Percentiles rank a stretch among this genome's conserved stretches.
Evolutionary conservation across 169 alveolate genomes (phyloP).

Genomic region (Plasmodium vinckei): DNA sequence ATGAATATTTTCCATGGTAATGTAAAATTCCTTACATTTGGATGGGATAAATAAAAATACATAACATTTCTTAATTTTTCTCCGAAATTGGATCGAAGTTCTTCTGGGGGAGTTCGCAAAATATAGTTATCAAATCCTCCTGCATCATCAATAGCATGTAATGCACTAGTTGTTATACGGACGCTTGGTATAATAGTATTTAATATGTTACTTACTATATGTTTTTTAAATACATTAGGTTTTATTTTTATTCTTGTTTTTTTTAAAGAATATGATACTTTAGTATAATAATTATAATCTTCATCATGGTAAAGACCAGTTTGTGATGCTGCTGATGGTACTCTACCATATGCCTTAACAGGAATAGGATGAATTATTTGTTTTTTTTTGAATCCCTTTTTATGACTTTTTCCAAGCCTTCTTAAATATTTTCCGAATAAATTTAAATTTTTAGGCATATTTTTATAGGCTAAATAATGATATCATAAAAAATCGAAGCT

Average conservation of each 20-base stretch:
- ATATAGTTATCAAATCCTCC: conserved; percentile 92
- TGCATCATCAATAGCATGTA: conserved; percentile 90
- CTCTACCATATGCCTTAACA: conserved; percentile 91
- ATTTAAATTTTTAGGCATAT: conserved; percentile 83
- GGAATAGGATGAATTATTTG: conserved; percentile 90
- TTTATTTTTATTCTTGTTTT: conserved; percentile 85
- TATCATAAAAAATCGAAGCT: conserved; percentile 12
- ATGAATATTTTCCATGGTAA: conserved; percentile 86
- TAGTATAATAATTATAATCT: conserved; percentile 88
- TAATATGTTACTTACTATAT: conserved; percentile 81
- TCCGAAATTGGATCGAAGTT: conserved; percentile 89
- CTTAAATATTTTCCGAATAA: conserved; percentile 86
- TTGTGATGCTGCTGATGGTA: conserved; percentile 92
- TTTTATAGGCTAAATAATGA: not conserved
- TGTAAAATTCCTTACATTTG: conserved; percentile 52
- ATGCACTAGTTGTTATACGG: conserved; percentile 88
- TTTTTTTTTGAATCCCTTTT: conserved; percentile 87
- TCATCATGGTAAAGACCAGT: conserved; percentile 91
- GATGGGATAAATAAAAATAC: conserved; percentile 84
- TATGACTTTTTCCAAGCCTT: conserved; percentile 80
- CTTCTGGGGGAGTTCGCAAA: conserved; percentile 90
- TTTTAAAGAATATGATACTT: conserved; percentile 87
- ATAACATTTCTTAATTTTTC: conserved; percentile 88
- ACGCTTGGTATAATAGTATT: conserved; percentile 87
- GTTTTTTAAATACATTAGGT: conserved; percentile 85